These are phyloP conservation scores for Chaetothyriales sp. DNA, from an alignment of 2,329 filamentous ascomycete species.

Conservation along the genomic window DNA sequence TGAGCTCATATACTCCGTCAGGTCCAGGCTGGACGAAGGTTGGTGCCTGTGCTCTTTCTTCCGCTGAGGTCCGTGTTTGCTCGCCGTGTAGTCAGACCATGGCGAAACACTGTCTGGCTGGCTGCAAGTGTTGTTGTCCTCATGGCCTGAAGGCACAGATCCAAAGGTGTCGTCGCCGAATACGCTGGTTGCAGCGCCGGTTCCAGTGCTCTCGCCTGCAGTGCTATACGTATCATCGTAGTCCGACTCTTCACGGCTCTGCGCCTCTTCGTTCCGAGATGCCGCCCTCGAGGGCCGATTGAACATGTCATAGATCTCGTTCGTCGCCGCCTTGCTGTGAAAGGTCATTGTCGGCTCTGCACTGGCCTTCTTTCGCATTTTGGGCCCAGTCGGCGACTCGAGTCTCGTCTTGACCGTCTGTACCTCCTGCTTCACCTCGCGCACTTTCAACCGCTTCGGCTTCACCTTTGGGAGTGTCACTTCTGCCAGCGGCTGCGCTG, in stretches of 20 bases:
- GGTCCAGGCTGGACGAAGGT: slow-evolving; percentile 9
- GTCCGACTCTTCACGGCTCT: slow-evolving; percentile 51
- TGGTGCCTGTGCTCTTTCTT: slow-evolving; percentile 6
- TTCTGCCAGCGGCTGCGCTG: slow-evolving; percentile 14
- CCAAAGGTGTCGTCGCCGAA: slow-evolving; percentile 40
- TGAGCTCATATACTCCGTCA: slow-evolving; percentile 9
- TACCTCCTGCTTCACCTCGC: slow-evolving; percentile 71
- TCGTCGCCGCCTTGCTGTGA: slow-evolving; percentile 84
- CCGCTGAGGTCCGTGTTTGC: slow-evolving; percentile 47
- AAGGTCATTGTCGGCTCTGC: slow-evolving; percentile 94
- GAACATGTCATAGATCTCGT: slow-evolving; percentile 96
- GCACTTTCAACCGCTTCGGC: slow-evolving; percentile 59
- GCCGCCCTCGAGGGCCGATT: slow-evolving; percentile 58
- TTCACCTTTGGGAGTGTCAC: slow-evolving; percentile 20
- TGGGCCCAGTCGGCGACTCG: slow-evolving; percentile 73
- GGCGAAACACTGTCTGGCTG: slow-evolving; percentile 33
- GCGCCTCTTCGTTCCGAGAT: slow-evolving; percentile 29
- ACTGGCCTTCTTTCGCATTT: slow-evolving; percentile 61
- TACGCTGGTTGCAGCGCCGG: slow-evolving; percentile 50
- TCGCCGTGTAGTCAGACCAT: slow-evolving; percentile 77
- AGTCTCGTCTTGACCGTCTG: slow-evolving; percentile 92
- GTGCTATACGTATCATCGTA: slow-evolving; percentile 64
- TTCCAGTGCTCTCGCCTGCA: slow-evolving; percentile 68
- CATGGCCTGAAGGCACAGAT: slow-evolving; percentile 4
- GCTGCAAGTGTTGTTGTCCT: slow-evolving; percentile 31